phyloP scores from a whole-genome alignment of 2,329 filamentous ascomycete genomes.

The Aspergillus eucalypticola region DNA sequence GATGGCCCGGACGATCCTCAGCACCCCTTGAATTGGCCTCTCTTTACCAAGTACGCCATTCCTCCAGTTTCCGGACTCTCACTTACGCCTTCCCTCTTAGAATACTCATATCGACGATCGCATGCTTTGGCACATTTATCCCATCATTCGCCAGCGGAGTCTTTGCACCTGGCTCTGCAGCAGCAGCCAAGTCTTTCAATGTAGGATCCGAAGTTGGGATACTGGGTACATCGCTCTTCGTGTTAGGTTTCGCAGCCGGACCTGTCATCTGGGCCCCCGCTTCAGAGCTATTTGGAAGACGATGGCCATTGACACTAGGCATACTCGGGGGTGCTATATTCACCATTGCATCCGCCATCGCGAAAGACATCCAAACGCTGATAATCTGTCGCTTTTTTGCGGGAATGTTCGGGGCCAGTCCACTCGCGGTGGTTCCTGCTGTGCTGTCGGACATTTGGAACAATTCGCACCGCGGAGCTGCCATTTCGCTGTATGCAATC shows the following conservation, averaged over 20 bases:
- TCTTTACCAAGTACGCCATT: conserved; percentile 46
- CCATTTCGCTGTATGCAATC: conserved; percentile 52
- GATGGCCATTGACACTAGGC: conserved; percentile 48
- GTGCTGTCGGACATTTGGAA: conserved; percentile 55
- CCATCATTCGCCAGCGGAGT: conserved; percentile 59
- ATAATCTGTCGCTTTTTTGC: conserved; percentile 49
- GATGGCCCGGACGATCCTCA: conserved; percentile 51
- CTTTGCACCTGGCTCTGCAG: conserved; percentile 64
- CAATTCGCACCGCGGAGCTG: conserved; percentile 46
- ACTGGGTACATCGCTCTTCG: conserved; percentile 49
- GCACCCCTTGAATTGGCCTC: conserved; percentile 55
- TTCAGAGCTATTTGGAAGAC: conserved; percentile 60
- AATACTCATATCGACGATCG: conserved; percentile 24
- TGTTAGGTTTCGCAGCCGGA: conserved; percentile 50
- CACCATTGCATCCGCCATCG: conserved; percentile 46
- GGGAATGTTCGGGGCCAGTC: conserved; percentile 47
- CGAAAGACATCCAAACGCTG: conserved; percentile 41
- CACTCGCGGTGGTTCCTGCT: conserved; percentile 46
- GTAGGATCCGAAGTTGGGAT: conserved; percentile 45
- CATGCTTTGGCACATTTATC: conserved; percentile 50
- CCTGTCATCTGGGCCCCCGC: conserved; percentile 64
- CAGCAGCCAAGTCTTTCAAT: conserved; percentile 53
- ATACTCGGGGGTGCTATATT: conserved; percentile 46
- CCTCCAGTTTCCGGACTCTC: not conserved
- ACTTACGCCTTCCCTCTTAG: conserved; percentile 4